A percentile compares a stretch with the other conserved stretches of the same genome.
Evolutionary conservation across 129 eudicot genomes (phyloP).

Genomic region (Silybum marianum): DNA sequence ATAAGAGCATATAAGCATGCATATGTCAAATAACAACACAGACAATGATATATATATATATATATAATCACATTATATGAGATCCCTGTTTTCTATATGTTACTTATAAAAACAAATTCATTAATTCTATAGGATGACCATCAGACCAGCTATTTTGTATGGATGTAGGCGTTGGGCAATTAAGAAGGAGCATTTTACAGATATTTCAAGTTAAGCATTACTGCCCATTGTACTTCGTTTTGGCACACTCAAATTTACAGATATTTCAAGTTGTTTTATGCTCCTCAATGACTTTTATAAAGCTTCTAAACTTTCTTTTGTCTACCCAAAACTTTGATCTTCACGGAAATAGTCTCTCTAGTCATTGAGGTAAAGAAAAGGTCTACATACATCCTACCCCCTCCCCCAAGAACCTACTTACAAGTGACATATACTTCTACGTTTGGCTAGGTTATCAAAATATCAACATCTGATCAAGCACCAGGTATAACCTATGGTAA

Average conservation of each 20-base stretch:
- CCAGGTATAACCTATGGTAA: not conserved
- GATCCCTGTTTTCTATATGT: not conserved
- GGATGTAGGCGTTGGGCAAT: not conserved
- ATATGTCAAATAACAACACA: constrained; percentile 5
- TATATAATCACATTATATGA: not conserved
- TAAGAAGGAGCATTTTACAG: not conserved
- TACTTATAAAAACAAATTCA: not conserved
- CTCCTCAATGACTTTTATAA: not conserved
- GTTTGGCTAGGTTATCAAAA: not conserved
- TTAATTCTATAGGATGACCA: not conserved
- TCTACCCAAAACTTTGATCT: not conserved
- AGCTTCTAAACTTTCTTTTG: not conserved
- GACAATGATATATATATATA: not conserved
- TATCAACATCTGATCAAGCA: not conserved
- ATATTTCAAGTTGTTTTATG: not conserved
- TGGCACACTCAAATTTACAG: not conserved
- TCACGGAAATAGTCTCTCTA: not conserved
- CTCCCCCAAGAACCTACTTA: not conserved
- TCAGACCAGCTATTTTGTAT: not conserved
- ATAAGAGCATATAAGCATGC: constrained; percentile 17
- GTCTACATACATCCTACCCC: not conserved
- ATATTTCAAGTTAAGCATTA: not conserved
- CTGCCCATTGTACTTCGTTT: not conserved
- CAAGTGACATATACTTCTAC: not conserved
- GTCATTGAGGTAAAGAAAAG: not conserved